Evolutionary conservation across 2,329 filamentous ascomycete species (phyloP), one percentile per base, ranked within the genome.

Genomic region (Thielaviopsis euricoi): DNA sequence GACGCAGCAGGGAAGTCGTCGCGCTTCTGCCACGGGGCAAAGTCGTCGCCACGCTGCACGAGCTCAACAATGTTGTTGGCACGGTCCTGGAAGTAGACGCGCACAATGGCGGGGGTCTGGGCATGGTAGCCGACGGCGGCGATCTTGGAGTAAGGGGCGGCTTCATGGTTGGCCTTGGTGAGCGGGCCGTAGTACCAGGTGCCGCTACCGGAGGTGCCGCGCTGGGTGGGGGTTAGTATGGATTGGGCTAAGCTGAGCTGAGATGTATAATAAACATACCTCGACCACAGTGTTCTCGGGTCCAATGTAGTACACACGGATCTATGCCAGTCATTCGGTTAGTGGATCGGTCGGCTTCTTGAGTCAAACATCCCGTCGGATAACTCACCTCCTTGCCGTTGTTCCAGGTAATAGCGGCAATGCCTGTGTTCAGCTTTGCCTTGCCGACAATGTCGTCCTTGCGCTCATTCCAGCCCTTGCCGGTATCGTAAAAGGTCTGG

Each of bases 401-500:
- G 55, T 60, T 60, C 58, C 58, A 60, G 21, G 58, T 60, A n/a
- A 60, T 58, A 4, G 58, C 58, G 4, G 58, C 58, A 37, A 60
- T 60, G 55, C 55, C 55, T 6, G 58, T 60, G 52, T 60, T 60
- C 9, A 60, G 52, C 48, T 60, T 60, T 4, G 58, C 58, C 55
- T 60, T 54, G 55, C 58, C 58, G 23, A 60, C 52, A 19, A 52
- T 52, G 17, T 60, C 52, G 29, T 60, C 55, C 26, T 48, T 60
- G n/a, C 55, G 52, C 33, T 60, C 58, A 23, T 60, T 60, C 58
- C 58, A 60, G 55, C 58, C 58, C 52, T 60, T 60, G n/a, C 58
- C 58, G 1, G 58, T 60, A 40, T 60, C 58, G 37, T 60, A 60
- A 48, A 60, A 60, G 48, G 55, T 60, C 33, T 60, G 58, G 13